Evolutionary conservation across 768 basidiomycete species (phyloP), one percentile per base, ranked within the genome.

Genomic region (Tricholoma sp.): DNA sequence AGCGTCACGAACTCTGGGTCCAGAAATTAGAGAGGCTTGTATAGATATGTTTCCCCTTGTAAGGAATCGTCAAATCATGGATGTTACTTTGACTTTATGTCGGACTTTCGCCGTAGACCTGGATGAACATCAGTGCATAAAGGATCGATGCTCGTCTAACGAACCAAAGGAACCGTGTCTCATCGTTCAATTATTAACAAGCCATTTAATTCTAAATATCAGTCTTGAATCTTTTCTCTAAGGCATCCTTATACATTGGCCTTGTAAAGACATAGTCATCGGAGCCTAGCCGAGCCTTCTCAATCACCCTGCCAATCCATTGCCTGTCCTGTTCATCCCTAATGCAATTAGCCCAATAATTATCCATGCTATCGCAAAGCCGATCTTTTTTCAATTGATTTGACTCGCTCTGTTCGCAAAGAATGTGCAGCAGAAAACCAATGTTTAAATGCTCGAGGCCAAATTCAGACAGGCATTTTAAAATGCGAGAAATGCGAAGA

Each of bases 261-360:
- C 83, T 76, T 18, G 84, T 84, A 65, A 86, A 88, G 22, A 77
- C 68, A 58, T 71, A 78, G 0, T 63, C 72, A 21, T 70, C 70
- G 18, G 67, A 64, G 18, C 69, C 73, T 29, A 63, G 59, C 52
- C 88, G 79, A 39, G 83, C 85, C 52, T 74, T 77, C 52, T 61
- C 56, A 31, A 89, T 81, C 53, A 79, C 59, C n/a, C 64, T 68
- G 29, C 75, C 72, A 37, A 89, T 75, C 79, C 80, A 84, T 22
- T 69, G 65, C 60, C 87, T 74, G 59, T 87, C 84, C 58, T 74
- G 70, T n/a, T 78, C 76, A 60, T 85, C 76, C 58, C 88, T 75
- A 52, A 88, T 71, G 65, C 88, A 90, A 63, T 86, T 86, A 18
- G 83, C 82, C 88, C 88, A 89, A 84, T 86, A 91, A 56, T 76